These are phyloP conservation scores for Mimosa bimucronata DNA, from an alignment of 306 rosid species.

Conservation along the genomic window DNA sequence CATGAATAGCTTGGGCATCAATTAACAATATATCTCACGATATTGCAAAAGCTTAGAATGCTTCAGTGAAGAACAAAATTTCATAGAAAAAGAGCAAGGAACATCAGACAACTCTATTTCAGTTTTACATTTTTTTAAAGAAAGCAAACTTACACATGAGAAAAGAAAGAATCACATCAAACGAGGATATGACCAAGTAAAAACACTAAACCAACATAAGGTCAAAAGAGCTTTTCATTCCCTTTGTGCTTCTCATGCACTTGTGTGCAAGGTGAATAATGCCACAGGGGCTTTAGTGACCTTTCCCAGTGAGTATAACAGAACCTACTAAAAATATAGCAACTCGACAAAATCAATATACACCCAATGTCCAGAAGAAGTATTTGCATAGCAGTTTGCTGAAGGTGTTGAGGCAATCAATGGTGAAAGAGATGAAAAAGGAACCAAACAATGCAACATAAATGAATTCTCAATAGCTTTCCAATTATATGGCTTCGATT, in stretches of 20 bases:
- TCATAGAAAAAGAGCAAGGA: not conserved
- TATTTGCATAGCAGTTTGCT: conserved; percentile 8
- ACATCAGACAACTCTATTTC: too few species aligned
- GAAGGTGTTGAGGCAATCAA: not conserved
- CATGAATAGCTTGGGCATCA: not conserved
- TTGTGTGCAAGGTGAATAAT: too few species aligned
- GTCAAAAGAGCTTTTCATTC: too few species aligned
- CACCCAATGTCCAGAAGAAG: not conserved
- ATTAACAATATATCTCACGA: conserved; percentile 3
- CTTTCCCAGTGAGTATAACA: conserved; percentile 3
- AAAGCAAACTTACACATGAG: too few species aligned
- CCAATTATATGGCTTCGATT: not conserved
- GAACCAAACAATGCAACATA: conserved; percentile 7
- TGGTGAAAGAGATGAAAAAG: not conserved
- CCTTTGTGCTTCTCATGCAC: too few species aligned
- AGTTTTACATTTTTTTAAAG: too few species aligned
- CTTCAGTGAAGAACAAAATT: conserved; percentile 20
- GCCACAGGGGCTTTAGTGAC: not conserved
- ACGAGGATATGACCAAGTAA: too few species aligned
- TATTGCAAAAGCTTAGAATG: conserved; percentile 14
- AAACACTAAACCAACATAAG: too few species aligned
- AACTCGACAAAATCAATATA: conserved; percentile 6
- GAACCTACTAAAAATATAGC: conserved; percentile 29
- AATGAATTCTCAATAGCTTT: conserved; percentile 7
- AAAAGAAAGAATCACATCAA: too few species aligned